Conservation (phyloP, 805 yeast species). For the Kockiozyma suomiensis region DNA sequence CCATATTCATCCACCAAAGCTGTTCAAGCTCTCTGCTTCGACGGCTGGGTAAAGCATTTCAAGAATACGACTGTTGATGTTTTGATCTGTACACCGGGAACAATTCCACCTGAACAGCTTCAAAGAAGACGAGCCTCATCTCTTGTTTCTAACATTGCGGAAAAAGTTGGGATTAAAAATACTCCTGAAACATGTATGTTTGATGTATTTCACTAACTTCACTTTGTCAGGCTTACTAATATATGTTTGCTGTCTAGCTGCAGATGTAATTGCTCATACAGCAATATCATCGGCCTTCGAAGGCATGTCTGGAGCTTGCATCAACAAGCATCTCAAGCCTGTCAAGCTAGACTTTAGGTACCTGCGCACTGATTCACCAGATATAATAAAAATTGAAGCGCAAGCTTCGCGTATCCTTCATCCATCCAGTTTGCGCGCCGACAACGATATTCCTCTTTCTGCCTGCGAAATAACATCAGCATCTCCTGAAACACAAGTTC, state of each 20-base stretch:
- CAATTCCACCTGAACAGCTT: neutral
- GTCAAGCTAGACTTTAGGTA: slow-evolving; percentile 4
- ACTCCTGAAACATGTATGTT: slow-evolving; percentile 17
- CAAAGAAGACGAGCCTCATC: slow-evolving; percentile 1
- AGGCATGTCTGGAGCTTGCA: slow-evolving; percentile 13
- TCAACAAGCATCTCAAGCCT: slow-evolving; percentile 10
- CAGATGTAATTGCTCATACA: slow-evolving; percentile 12
- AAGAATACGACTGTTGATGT: slow-evolving; percentile 20
- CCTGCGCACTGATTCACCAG: slow-evolving; percentile 11
- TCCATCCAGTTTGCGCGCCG: neutral
- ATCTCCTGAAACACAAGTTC: neutral
- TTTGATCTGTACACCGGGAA: slow-evolving; percentile 19
- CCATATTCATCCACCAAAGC: slow-evolving; percentile 23
- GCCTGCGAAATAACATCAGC: neutral
- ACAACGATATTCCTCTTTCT: neutral
- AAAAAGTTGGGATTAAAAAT: slow-evolving; percentile 15
- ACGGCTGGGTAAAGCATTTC: slow-evolving; percentile 18
- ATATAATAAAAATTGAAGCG: slow-evolving; percentile 1
- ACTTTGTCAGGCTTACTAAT: too few relatives aligned
- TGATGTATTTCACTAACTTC: too few relatives aligned
- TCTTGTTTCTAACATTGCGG: slow-evolving; percentile 4
- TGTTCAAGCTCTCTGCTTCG: slow-evolving; percentile 21
- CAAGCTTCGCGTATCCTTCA: neutral
- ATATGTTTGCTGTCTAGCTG: neutral
- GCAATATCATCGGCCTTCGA: slow-evolving; percentile 12